A percentile compares a stretch with the other conserved stretches of the same genome.
phyloP scores from a whole-genome alignment of 2,329 filamentous ascomycete genomes.

The Pseudocercospora eumusae region DNA sequence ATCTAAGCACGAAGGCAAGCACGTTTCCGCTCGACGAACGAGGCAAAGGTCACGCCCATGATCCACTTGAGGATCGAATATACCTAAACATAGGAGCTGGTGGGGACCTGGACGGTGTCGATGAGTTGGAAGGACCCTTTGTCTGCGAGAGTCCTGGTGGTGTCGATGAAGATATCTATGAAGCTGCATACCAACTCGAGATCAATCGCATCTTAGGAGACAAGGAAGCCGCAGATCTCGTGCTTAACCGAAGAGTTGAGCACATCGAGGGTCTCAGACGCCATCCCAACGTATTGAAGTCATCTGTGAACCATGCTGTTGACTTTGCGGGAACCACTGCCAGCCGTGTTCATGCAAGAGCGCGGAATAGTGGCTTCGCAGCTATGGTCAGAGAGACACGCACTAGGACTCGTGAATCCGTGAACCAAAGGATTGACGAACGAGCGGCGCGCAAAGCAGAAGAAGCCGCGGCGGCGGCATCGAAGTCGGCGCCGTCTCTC shows the following conservation, averaged over 20 bases:
- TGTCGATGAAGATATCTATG: conserved; percentile 64
- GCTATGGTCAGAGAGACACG: conserved; percentile 28
- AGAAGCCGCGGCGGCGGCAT: conserved; percentile 13
- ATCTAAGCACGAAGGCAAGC: conserved; percentile 27
- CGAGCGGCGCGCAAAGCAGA: conserved; percentile 19
- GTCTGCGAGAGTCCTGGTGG: conserved; percentile 30
- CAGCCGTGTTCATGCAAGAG: conserved; percentile 25
- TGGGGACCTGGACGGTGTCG: conserved; percentile 41
- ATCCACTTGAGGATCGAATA: conserved; percentile 64
- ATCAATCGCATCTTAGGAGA: conserved; percentile 67
- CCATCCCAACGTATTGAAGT: conserved; percentile 29
- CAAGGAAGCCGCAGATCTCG: conserved; percentile 56
- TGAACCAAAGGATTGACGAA: conserved; percentile 24
- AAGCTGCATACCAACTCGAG: conserved; percentile 81
- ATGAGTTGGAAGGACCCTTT: conserved; percentile 36
- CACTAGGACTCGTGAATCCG: conserved; percentile 25
- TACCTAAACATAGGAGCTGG: conserved; percentile 78
- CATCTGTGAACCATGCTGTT: conserved; percentile 29
- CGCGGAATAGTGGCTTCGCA: conserved; percentile 25
- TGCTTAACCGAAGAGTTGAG: conserved; percentile 55
- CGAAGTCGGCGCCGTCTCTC: conserved; percentile 13
- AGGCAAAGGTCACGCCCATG: conserved; percentile 64
- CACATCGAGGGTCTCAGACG: conserved; percentile 35
- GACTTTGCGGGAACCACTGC: conserved; percentile 28
- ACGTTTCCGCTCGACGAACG: conserved; percentile 38